Evolutionary conservation across 1,284 basidiomycete species (phyloP), one percentile per base, ranked within the genome.

Genomic region (Sporisorium iseilematis-ciliati): DNA sequence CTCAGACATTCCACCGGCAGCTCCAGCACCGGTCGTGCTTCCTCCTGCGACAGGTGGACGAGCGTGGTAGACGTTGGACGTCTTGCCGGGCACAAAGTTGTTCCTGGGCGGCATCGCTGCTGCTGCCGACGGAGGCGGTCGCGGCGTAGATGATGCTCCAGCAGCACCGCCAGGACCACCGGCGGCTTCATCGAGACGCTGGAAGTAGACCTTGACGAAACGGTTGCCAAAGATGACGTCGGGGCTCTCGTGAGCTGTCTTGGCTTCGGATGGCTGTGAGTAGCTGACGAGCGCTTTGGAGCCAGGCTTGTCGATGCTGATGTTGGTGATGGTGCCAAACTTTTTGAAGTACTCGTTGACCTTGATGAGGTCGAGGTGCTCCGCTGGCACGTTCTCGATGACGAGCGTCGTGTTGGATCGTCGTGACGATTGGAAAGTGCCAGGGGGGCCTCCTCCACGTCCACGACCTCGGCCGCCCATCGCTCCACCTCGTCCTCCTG

Each of bases 181-280:
- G 18, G 87, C 88, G 71, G 90, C 90, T 16, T 82, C 78, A 14
- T 84, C 82, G 10, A 84, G 67, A 35, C 78, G 78, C 63, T 84
- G 83, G 75, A 84, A 84, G 67, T 81, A 84, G 21, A 84, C 76
- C 91, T 96, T 97, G 78, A 97, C 94, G 84, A 97, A 97, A 43
- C 95, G 90, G 79, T 95, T 95, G 18, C 91, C 91, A 82, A 97
- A 97, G 26, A 97, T 92, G 18, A 94, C 94, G 68, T 96, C 94
- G 83, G 96, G 93, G 26, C 91, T 91, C 84, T 92, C 93, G 92
- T 95, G 95, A 0, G 95, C 95, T 23, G 90, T 88, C 79, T 92
- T 91, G 0, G 95, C 95, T 82, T 95, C 92, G 23, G 89, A 89
- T 80, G 95, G 93, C n/a, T 89, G 90, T 20, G 90, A 89, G 85